These are phyloP conservation scores for Fagopyrum esculentum DNA, from an alignment of 148 eudicot genomes.

Conservation along the genomic window DNA sequence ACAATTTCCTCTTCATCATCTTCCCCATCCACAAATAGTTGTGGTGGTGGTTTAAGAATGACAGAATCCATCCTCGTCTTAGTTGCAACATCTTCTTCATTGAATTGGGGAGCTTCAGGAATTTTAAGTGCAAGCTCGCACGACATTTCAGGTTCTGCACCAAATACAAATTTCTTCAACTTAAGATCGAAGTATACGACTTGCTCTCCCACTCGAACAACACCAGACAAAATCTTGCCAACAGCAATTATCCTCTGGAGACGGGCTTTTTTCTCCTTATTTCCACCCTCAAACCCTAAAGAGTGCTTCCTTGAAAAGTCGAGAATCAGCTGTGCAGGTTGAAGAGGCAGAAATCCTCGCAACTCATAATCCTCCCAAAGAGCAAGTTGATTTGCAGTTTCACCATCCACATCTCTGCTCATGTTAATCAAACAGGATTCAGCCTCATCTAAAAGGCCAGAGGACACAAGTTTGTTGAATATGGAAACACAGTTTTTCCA, in stretches of 20 bases:
- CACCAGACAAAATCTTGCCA: slow-evolving; percentile 70
- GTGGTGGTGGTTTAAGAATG: slow-evolving; percentile 22
- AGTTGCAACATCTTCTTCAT: slow-evolving; percentile 18
- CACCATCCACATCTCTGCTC: slow-evolving; percentile 78
- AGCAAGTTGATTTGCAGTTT: slow-evolving; percentile 62
- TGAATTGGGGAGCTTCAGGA: slow-evolving; percentile 20
- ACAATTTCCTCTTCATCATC: slow-evolving; percentile 97
- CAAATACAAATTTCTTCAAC: slow-evolving; percentile 53
- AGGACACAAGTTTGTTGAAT: slow-evolving; percentile 56
- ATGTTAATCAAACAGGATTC: slow-evolving; percentile 59
- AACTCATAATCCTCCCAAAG: slow-evolving; percentile 87
- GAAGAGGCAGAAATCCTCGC: slow-evolving; percentile 85
- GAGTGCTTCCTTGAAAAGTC: slow-evolving; percentile 69
- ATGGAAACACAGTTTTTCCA: slow-evolving; percentile 65
- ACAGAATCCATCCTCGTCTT: slow-evolving; percentile 17
- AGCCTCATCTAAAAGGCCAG: slow-evolving; percentile 39
- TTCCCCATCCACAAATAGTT: slow-evolving; percentile 41
- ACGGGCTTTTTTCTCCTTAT: slow-evolving; percentile 61
- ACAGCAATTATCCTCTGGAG: slow-evolving; percentile 81
- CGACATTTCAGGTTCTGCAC: slow-evolving; percentile 38
- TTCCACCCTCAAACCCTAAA: slow-evolving; percentile 44
- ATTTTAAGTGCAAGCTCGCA: slow-evolving; percentile 26
- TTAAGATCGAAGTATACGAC: slow-evolving; percentile 53
- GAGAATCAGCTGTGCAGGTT: slow-evolving; percentile 75
- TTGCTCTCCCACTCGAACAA: slow-evolving; percentile 49